phyloP scores from a whole-genome alignment of 352 stramenopile species.

The Phytophthora melonis region DNA sequence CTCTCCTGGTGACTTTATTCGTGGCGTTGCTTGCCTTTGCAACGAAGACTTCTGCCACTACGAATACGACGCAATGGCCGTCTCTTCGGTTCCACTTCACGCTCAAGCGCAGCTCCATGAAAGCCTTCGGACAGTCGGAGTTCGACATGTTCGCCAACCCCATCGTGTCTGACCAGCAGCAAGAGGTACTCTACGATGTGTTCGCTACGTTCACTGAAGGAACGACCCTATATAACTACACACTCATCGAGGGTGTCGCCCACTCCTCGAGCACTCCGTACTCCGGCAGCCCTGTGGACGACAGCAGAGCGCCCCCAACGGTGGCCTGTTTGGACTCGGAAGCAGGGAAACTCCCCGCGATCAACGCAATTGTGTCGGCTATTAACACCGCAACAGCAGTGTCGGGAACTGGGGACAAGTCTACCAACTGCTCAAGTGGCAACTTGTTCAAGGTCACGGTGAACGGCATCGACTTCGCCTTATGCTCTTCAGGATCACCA shows the following conservation, averaged over 20 bases:
- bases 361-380: conserved; percentile 15
- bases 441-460: conserved; percentile 9
- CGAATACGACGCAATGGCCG: not conserved
- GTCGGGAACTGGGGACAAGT: not conserved
- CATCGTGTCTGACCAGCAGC: conserved; percentile 17
- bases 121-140: conserved; percentile 38
- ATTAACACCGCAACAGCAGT: conserved; percentile 9
- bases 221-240: conserved; percentile 6
- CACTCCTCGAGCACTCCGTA: not conserved
- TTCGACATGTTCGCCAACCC: conserved; percentile 48
- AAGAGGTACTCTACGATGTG: conserved; percentile 8
- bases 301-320: not conserved
- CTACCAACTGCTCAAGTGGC: conserved; percentile 4
- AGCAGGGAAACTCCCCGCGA: conserved; percentile 2
- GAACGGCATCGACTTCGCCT: conserved; percentile 15
- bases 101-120: conserved; percentile 41
- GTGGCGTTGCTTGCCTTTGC: not conserved
- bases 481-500: conserved; percentile 6
- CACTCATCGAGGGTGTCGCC: not conserved
- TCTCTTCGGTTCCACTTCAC: conserved; percentile 29
- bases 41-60: not conserved
- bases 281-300: not conserved
- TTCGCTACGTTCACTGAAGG: conserved; percentile 12
- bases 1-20: not conserved
- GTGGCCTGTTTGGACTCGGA: conserved; percentile 11